Conservation (phyloP, 2,329 filamentous ascomycete species). For the Cercospora brassicicola region DNA sequence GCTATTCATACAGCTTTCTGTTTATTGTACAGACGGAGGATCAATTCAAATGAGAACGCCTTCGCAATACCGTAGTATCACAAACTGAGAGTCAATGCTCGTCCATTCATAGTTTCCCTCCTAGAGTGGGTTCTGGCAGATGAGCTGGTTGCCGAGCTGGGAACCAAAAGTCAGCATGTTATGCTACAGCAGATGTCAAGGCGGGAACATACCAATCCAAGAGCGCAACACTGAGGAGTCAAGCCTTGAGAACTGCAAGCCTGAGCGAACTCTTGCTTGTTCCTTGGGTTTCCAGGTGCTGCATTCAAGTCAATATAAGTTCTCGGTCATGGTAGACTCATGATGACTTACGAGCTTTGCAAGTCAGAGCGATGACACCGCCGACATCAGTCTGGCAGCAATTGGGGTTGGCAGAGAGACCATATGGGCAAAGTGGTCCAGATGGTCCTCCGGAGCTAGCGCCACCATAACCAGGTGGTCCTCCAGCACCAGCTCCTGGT, state of each 20-base stretch:
- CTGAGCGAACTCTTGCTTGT: slow-evolving; percentile 96
- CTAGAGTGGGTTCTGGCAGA: slow-evolving; percentile 9
- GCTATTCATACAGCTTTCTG: not conserved
- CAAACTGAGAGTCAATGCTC: not conserved
- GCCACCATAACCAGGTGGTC: not conserved
- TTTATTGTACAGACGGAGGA: not conserved
- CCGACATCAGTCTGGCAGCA: slow-evolving; percentile 13
- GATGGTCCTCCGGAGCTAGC: not conserved
- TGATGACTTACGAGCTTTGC: slow-evolving; percentile 11
- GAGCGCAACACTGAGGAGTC: slow-evolving; percentile 10
- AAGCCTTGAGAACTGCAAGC: slow-evolving; percentile 5
- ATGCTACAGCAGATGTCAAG: not conserved
- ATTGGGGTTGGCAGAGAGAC: slow-evolving; percentile 8
- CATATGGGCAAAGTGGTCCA: slow-evolving; percentile 1
- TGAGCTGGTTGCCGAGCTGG: slow-evolving; percentile 10
- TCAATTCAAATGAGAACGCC: not conserved
- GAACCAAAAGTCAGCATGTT: not conserved
- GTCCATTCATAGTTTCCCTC: not conserved
- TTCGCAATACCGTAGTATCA: not conserved
- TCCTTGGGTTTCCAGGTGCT: slow-evolving; percentile 54
- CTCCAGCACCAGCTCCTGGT: not conserved
- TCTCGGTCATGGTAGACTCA: too few species aligned
- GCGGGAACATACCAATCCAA: not conserved
- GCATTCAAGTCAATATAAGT: not conserved
- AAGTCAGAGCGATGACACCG: slow-evolving; percentile 3